phyloP scores from a whole-genome alignment of 805 yeast species.

The fission yeast (Schizosaccharomyces pombe) region ASM294v3 CU329670.1:3944501-3945000 shows the following conservation, averaged over 20 bases:
- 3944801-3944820: constrained; percentile 45
- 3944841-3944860: constrained; percentile 20
- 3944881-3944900: constrained; percentile 49
- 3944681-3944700: not conserved
- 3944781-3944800: constrained; percentile 58
- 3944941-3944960: constrained; percentile 35
- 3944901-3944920: constrained; percentile 57
- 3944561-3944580: constrained; percentile 23
- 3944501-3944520: not conserved
- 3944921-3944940: constrained; percentile 46
- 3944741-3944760: constrained; percentile 27
- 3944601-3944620: not conserved
- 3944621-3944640: not conserved
- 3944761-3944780: constrained; percentile 52
- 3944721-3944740: not conserved
- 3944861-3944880: constrained; percentile 20
- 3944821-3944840: constrained; percentile 18
- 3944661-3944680: not conserved
- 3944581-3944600: too few relatives aligned
- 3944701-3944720: not conserved
- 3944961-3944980: constrained; percentile 41
- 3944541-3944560: constrained; percentile 18
- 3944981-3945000: constrained; percentile 50
- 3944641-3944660: not conserved
- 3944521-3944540: not conserved